Evolutionary conservation across 2,329 filamentous ascomycete species (phyloP), one percentile per base, ranked within the genome.

Genomic region (Camillea tinctor): DNA sequence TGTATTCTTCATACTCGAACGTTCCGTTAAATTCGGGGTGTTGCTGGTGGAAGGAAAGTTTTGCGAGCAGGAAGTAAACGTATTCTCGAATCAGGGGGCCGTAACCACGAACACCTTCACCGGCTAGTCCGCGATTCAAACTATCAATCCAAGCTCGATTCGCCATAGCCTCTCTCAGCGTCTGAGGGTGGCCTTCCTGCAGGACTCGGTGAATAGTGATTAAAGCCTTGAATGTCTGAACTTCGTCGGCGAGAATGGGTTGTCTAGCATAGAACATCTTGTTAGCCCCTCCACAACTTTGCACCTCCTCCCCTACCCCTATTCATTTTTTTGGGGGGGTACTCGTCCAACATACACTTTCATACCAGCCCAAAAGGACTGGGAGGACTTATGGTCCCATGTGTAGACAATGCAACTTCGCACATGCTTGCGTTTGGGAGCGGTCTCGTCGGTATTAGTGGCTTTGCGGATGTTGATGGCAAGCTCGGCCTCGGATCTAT

Each of bases 1-100:
- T 93, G 75, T 99, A 99, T 75, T 99, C 95, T 79, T 98, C 94
- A 73, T 99, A 99, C 75, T 99, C 95, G 72, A 99, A 99, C 1
- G 94, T 93, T 61, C 94, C 95, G 77, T 99, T 99, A 81, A 99
- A 99, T 75, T 98, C 94, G 19, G 93, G 92, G 74, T 99, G 95
- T 68, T 97, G 91, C 64, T 95, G 88, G 78, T 99, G 95, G 78
- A 99, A 99, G n/a, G 87, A 88, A 61, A 99, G 84, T 80, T 99
- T 99, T 54, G 94, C 91, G 63, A 97, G 86, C 49, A 99, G 84
- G 78, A 93, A 99, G 77, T 91, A 93, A 69, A 98, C 93, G 76
- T 99, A 99, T 85, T 99, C 95, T 68, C 91, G 87, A 72, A 99
- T 98, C 72, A 99, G 80, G 21, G 93, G 92, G 17, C 88, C 91